Evolutionary conservation across 768 basidiomycete genomes (phyloP).

Genomic region (Galerina marginata): DNA sequence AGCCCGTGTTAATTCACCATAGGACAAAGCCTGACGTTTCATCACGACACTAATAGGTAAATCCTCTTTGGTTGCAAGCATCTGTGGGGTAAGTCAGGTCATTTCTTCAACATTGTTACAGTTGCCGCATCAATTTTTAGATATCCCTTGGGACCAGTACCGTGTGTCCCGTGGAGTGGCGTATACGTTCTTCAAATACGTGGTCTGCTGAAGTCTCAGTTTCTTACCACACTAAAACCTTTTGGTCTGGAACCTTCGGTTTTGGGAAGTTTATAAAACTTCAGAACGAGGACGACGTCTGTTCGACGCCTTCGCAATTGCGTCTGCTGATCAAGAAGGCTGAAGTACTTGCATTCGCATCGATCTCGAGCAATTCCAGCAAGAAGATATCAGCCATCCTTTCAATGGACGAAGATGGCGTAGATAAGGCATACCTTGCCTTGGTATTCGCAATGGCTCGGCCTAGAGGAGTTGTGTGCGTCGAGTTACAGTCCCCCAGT

Average conservation of each 20-base stretch:
- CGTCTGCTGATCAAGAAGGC: neutral
- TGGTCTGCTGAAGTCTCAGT: neutral
- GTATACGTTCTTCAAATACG: neutral
- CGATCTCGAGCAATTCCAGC: too few relatives aligned
- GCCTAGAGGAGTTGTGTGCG: neutral
- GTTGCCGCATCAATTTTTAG: too few relatives aligned
- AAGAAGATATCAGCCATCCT: neutral
- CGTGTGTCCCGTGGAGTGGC: neutral
- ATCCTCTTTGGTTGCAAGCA: too few relatives aligned
- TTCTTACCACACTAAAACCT: neutral
- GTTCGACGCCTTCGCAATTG: neutral
- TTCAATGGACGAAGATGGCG: neutral
- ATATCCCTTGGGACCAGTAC: neutral
- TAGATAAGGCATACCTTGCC: neutral
- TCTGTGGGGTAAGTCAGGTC: too few relatives aligned
- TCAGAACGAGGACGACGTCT: neutral
- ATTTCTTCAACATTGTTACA: too few relatives aligned
- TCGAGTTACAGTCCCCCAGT: neutral
- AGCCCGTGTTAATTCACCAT: too few relatives aligned
- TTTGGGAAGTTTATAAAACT: neutral
- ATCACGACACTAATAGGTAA: too few relatives aligned
- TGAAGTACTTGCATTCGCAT: neutral
- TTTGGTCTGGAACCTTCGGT: neutral
- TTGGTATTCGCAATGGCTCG: neutral
- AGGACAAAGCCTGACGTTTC: too few relatives aligned